phyloP scores from a whole-genome alignment of 2,329 filamentous ascomycete species.

The Sclerotinia trifoliorum region DNA sequence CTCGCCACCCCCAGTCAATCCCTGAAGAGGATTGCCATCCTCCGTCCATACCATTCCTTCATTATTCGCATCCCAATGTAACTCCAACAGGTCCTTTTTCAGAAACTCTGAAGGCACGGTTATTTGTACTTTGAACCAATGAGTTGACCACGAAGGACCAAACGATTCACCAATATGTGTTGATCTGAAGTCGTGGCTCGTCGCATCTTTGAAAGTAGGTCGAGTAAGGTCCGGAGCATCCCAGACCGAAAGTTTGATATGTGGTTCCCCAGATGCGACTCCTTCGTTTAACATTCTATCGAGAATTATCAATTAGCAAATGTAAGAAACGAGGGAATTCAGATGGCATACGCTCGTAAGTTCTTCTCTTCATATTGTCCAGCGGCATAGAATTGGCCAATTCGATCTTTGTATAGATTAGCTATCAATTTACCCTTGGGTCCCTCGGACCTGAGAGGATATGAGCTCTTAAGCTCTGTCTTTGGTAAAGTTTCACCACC shows the following conservation, averaged over 20 bases:
- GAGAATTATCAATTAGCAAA: conserved; percentile 23
- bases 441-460: conserved; percentile 38
- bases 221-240: conserved; percentile 75
- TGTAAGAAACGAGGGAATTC: conserved; percentile 9
- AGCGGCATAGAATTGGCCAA: conserved; percentile 73
- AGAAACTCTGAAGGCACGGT: conserved; percentile 71
- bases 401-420: conserved; percentile 79
- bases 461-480: conserved; percentile 35
- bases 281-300: conserved; percentile 71
- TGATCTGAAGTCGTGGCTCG: conserved; percentile 69
- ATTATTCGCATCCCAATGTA: conserved; percentile 94
- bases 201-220: conserved; percentile 82
- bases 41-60: conserved; percentile 94
- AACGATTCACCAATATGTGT: conserved; percentile 77
- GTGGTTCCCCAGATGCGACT: conserved; percentile 62
- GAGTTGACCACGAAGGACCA: conserved; percentile 94
- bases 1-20: conserved; percentile 85
- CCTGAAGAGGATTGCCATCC: conserved; percentile 86
- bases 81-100: conserved; percentile 80
- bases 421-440: conserved; percentile 77
- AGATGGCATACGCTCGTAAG: conserved; percentile 61
- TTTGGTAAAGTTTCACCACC: conserved; percentile 38
- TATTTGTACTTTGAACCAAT: conserved; percentile 89
- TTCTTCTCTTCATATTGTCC: conserved; percentile 79
- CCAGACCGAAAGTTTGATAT: conserved; percentile 85